These are phyloP conservation scores for Cordyceps farinosa DNA, from an alignment of 2,329 filamentous ascomycete genomes.

Conservation along the genomic window DNA sequence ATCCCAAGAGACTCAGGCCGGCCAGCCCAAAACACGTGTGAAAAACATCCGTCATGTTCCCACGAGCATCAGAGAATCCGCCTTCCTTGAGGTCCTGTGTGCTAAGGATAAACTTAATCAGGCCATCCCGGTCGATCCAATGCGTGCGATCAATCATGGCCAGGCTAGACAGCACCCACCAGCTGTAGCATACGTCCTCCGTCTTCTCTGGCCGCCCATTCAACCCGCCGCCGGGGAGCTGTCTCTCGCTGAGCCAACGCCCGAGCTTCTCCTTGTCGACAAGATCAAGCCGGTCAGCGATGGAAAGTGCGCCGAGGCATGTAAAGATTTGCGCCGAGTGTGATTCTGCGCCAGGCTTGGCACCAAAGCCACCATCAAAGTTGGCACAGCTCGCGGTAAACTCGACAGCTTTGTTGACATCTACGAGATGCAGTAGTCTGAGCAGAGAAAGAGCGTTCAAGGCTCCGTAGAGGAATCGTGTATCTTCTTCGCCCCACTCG, in stretches of 20 bases:
- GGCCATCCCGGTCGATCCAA: slow-evolving; percentile 85
- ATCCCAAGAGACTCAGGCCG: slow-evolving; percentile 78
- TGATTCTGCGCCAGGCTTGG: slow-evolving; percentile 84
- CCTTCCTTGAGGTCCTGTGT: slow-evolving; percentile 85
- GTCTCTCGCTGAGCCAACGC: slow-evolving; percentile 89
- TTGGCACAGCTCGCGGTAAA: slow-evolving; percentile 83
- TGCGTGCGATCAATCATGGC: slow-evolving; percentile 83
- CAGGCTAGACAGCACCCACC: slow-evolving; percentile 94
- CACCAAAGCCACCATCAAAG: slow-evolving; percentile 91
- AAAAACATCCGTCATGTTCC: slow-evolving; percentile 95
- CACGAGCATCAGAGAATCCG: slow-evolving; percentile 85
- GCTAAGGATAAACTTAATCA: slow-evolving; percentile 76
- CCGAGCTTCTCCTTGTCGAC: slow-evolving; percentile 80
- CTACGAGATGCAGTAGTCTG: slow-evolving; percentile 65
- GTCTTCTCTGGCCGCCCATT: slow-evolving; percentile 94
- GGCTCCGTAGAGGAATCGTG: slow-evolving; percentile 86
- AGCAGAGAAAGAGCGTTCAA: slow-evolving; percentile 87
- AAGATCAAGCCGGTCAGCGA: slow-evolving; percentile 76
- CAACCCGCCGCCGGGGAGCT: slow-evolving; percentile 79
- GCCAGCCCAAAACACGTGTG: slow-evolving; percentile 89
- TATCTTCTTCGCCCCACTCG: slow-evolving; percentile 95
- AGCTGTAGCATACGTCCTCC: slow-evolving; percentile 97
- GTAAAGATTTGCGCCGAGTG: slow-evolving; percentile 96
- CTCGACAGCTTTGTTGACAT: slow-evolving; percentile 75
- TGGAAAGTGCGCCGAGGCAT: slow-evolving; percentile 81